Conservation (phyloP, 768 basidiomycete species). For the Tricholoma sp. region DNA sequence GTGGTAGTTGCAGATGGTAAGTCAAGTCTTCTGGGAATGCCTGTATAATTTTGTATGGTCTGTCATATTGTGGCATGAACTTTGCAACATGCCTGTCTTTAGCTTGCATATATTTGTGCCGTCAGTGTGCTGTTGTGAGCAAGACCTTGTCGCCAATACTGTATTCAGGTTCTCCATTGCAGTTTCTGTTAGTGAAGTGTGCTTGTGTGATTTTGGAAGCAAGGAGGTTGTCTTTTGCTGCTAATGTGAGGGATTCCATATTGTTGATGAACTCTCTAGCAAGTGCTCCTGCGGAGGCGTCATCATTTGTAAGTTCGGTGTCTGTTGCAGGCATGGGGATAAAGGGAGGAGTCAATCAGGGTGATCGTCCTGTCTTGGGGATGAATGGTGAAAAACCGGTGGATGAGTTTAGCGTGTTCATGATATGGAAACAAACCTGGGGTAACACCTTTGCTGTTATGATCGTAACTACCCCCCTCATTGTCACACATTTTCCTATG, state of each 20-base stretch:
- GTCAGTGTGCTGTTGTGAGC: neutral
- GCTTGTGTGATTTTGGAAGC: neutral
- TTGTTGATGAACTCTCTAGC: neutral
- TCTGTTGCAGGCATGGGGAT: neutral
- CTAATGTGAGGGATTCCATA: neutral
- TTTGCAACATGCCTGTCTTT: neutral
- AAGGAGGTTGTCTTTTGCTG: neutral
- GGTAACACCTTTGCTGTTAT: constrained; percentile 17
- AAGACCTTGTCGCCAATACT: neutral
- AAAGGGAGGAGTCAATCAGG: constrained; percentile 11
- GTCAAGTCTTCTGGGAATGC: neutral
- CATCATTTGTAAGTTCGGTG: neutral
- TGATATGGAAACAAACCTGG: constrained; percentile 12
- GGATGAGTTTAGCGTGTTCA: constrained; percentile 12
- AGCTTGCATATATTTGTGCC: neutral
- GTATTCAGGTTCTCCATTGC: neutral
- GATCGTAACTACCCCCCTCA: too few species aligned
- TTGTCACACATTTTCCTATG: too few species aligned
- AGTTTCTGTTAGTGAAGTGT: neutral
- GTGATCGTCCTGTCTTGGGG: constrained; percentile 15
- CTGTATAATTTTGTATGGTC: neutral
- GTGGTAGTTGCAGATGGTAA: neutral
- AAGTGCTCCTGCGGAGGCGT: neutral
- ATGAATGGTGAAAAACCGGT: constrained; percentile 25
- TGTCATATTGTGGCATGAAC: neutral